Evolutionary conservation across 768 basidiomycete genomes (phyloP).

Genomic region (Leccinum broughii): DNA sequence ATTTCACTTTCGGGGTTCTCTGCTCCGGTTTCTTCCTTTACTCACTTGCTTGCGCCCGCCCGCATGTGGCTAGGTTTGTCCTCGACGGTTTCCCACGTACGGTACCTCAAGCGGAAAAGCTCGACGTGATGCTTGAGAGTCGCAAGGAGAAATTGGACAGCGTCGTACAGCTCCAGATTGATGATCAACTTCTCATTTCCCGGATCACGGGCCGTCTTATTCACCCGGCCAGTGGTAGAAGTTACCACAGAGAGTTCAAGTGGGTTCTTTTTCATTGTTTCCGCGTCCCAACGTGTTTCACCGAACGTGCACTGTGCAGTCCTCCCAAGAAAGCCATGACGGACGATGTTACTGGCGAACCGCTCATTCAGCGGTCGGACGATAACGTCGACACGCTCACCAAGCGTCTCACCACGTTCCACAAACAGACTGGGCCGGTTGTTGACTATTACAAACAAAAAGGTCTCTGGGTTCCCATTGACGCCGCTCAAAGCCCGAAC

Average conservation of each 20-base stretch:
- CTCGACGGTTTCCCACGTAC: conserved; percentile 99
- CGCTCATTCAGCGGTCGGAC: conserved; percentile 94
- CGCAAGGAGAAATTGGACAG: conserved; percentile 89
- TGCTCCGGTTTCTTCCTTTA: neutral
- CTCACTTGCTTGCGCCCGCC: neutral
- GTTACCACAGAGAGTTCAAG: conserved; percentile 96
- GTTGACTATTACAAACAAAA: conserved; percentile 94
- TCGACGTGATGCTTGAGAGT: conserved; percentile 82
- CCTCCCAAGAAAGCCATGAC: conserved; percentile 95
- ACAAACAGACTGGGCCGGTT: conserved; percentile 93
- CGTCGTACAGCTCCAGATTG: conserved; percentile 90
- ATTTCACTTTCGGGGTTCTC: neutral
- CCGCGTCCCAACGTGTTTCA: conserved; percentile 9
- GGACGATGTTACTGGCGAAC: conserved; percentile 95
- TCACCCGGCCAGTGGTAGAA: conserved; percentile 85
- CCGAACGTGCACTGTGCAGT: conserved; percentile 43
- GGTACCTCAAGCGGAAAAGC: conserved; percentile 93
- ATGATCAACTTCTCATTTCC: conserved; percentile 93
- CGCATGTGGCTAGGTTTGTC: conserved; percentile 68
- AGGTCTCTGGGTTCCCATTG: conserved; percentile 86
- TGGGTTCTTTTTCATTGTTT: conserved; percentile 41
- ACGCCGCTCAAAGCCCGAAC: conserved; percentile 90
- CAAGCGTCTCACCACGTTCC: conserved; percentile 88
- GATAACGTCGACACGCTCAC: conserved; percentile 95
- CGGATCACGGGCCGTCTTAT: conserved; percentile 96